phyloP scores from a whole-genome alignment of 2,329 filamentous ascomycete genomes.

The Aspergillus quadrilineatus region DNA sequence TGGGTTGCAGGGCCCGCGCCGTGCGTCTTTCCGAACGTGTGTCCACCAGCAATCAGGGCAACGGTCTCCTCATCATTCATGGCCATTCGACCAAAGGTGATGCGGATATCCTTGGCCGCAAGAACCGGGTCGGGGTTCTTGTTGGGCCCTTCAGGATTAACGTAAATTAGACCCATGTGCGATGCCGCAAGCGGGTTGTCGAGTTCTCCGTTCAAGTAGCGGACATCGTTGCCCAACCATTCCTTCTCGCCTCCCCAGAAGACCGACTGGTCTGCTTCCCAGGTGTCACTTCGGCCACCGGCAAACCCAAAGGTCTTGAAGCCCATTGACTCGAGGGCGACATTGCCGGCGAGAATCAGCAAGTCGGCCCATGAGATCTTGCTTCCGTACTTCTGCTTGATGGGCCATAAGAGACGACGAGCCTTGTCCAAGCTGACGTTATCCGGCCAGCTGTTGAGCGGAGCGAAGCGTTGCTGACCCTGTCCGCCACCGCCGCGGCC shows the following conservation, averaged over 20 bases:
- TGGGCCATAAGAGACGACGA: conserved; percentile 73
- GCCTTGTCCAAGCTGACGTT: conserved; percentile 78
- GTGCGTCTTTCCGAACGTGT: conserved; percentile 79
- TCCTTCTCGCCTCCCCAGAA: conserved; percentile 76
- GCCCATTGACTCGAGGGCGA: conserved; percentile 74
- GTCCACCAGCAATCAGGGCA: conserved; percentile 74
- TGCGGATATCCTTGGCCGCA: conserved; percentile 69
- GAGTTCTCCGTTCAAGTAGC: conserved; percentile 59
- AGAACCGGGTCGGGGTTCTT: conserved; percentile 68
- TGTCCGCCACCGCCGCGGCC: conserved; percentile 72
- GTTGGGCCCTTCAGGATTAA: conserved; percentile 77
- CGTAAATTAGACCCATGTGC: conserved; percentile 78
- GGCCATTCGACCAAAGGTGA: conserved; percentile 74
- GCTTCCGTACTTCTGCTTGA: conserved; percentile 82
- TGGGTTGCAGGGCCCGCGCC: conserved; percentile 65
- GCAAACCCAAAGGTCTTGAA: conserved; percentile 72
- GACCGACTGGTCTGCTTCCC: conserved; percentile 71
- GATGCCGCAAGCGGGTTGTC: conserved; percentile 67
- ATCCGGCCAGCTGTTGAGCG: conserved; percentile 80
- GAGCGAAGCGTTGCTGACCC: conserved; percentile 76
- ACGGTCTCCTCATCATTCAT: conserved; percentile 84
- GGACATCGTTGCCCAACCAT: conserved; percentile 73
- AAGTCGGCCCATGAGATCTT: conserved; percentile 81
- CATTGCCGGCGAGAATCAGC: conserved; percentile 69
- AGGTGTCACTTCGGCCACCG: conserved; percentile 69